These are phyloP conservation scores for Xylariaceae sp. DNA, from an alignment of 2,329 filamentous ascomycete species.

Conservation along the genomic window DNA sequence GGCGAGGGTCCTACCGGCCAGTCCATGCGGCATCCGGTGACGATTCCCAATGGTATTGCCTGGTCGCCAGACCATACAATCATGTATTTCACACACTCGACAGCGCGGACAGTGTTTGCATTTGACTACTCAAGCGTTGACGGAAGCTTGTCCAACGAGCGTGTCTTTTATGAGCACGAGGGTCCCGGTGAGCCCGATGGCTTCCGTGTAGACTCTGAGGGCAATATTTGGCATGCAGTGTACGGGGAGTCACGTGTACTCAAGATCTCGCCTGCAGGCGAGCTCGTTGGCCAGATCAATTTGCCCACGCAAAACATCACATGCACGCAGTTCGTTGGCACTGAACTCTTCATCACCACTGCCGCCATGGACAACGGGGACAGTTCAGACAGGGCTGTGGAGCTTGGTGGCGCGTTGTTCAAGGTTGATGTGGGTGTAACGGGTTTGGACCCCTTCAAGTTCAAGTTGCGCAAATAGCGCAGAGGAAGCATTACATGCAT, in stretches of 20 bases:
- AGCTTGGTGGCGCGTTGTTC: conserved; percentile 70
- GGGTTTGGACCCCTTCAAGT: conserved; percentile 63
- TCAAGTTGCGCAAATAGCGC: conserved; percentile 46
- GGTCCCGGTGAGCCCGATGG: conserved; percentile 73
- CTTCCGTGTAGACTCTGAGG: conserved; percentile 77
- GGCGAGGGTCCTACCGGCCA: conserved; percentile 56
- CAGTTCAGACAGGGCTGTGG: conserved; percentile 60
- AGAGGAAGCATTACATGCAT: not conserved
- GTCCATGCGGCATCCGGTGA: conserved; percentile 58
- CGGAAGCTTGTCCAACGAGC: conserved; percentile 66
- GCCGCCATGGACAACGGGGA: conserved; percentile 65
- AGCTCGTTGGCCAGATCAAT: conserved; percentile 70
- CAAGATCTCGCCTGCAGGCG: conserved; percentile 66
- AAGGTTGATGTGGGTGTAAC: conserved; percentile 71
- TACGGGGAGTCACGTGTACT: conserved; percentile 76
- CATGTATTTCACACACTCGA: conserved; percentile 82
- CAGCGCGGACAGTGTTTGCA: conserved; percentile 65
- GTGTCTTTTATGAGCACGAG: conserved; percentile 70
- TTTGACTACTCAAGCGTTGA: conserved; percentile 65
- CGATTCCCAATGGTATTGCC: conserved; percentile 80
- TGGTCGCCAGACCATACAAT: conserved; percentile 72
- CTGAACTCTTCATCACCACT: conserved; percentile 74
- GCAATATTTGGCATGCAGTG: conserved; percentile 86
- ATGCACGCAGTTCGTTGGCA: conserved; percentile 76
- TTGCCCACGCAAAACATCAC: conserved; percentile 78